Conservation (phyloP, 129 eudicot genomes). For the Artemisia argyi region DNA sequence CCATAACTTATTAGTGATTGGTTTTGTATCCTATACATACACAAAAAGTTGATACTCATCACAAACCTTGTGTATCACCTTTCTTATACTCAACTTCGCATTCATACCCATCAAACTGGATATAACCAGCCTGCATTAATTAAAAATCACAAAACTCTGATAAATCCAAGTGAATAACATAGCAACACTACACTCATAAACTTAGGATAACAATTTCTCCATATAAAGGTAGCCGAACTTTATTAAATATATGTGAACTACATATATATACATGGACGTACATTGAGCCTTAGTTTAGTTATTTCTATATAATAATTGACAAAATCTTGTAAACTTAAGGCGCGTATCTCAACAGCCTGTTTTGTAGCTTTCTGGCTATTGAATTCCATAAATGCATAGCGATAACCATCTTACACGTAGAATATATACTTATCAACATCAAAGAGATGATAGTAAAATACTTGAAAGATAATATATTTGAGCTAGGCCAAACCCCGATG, state of each 20-base stretch:
- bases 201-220: not conserved
- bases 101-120: conserved; percentile 10
- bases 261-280: not conserved
- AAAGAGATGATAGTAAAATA: conserved; percentile 2
- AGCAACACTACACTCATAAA: not conserved
- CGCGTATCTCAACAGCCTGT: conserved; percentile 23
- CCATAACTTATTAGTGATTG: not conserved
- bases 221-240: too few species aligned
- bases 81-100: conserved; percentile 7
- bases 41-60: not conserved
- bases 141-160: not conserved
- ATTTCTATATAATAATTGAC: not conserved
- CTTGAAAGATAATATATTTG: not conserved
- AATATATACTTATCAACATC: not conserved
- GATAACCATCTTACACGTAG: conserved; percentile 29
- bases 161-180: too few species aligned
- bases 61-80: conserved; percentile 1
- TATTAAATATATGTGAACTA: not conserved
- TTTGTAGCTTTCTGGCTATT: conserved; percentile 16
- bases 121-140: conserved; percentile 9
- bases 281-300: not conserved
- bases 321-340: not conserved
- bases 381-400: conserved; percentile 32
- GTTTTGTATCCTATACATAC: not conserved
- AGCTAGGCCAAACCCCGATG: conserved; percentile 10